phyloP scores from a whole-genome alignment of 768 basidiomycete species.

The Strobilomyces confusus region DNA sequence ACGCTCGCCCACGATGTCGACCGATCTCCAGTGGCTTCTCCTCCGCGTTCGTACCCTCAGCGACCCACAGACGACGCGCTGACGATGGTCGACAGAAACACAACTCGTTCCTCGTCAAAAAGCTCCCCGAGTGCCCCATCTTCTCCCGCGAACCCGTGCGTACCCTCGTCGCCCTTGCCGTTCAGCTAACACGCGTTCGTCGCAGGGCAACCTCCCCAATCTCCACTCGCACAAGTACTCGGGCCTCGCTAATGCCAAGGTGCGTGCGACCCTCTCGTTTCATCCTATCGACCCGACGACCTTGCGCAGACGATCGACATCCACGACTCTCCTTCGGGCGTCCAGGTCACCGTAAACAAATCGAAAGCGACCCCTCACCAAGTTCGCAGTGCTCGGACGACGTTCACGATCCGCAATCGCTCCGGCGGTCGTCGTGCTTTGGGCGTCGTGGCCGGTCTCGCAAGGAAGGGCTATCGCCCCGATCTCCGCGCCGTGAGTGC shows the following conservation, averaged over 20 bases:
- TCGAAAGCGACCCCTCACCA: conserved; percentile 49
- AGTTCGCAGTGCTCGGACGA: conserved; percentile 47
- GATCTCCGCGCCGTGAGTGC: conserved; percentile 72
- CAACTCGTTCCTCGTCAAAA: conserved; percentile 86
- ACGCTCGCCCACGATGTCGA: conserved; percentile 57
- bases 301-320: conserved; percentile 60
- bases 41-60: conserved; percentile 60
- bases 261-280: conserved; percentile 23
- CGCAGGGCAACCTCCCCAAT: conserved; percentile 81
- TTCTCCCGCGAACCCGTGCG: conserved; percentile 68
- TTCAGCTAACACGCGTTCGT: conserved; percentile 1
- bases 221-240: conserved; percentile 92
- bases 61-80: neutral
- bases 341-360: conserved; percentile 66
- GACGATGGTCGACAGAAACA: conserved; percentile 48
- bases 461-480: conserved; percentile 70
- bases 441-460: conserved; percentile 56
- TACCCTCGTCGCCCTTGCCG: conserved; percentile 13
- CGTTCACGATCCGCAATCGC: conserved; percentile 56
- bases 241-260: conserved; percentile 82
- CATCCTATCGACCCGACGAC: neutral
- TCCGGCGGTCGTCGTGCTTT: conserved; percentile 69
- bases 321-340: conserved; percentile 46
- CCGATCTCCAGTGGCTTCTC: conserved; percentile 93
- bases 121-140: conserved; percentile 62